These are phyloP conservation scores for Beta vulgaris DNA, from an alignment of 148 eudicot genomes.

Conservation along the genomic window DNA sequence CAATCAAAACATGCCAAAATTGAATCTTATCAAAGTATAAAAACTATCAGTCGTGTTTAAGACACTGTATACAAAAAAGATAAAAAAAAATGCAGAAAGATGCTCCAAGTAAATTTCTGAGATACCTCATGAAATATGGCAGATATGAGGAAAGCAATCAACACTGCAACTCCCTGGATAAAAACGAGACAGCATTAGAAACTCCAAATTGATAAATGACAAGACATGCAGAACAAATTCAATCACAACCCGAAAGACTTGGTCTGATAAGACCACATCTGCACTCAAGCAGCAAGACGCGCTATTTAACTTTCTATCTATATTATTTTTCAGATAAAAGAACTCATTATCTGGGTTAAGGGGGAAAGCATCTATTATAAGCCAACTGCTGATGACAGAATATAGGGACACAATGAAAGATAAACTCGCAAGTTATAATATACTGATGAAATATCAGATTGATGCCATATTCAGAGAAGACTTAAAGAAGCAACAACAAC, in stretches of 20 bases:
- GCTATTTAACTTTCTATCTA: not conserved
- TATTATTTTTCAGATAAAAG: not conserved
- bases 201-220: not conserved
- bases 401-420: not conserved
- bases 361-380: not conserved
- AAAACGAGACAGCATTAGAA: conserved; percentile 8
- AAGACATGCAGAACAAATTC: not conserved
- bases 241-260: not conserved
- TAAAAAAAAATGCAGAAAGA: not conserved
- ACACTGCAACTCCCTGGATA: conserved; percentile 66
- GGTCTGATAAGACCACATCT: not conserved
- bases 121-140: conserved; percentile 95
- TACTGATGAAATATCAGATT: not conserved
- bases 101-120: not conserved
- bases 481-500: too few species aligned
- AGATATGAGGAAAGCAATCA: conserved; percentile 79
- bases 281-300: not conserved
- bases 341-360: not conserved
- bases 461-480: not conserved
- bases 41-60: not conserved
- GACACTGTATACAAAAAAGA: not conserved
- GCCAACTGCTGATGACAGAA: not conserved
- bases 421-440: not conserved
- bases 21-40: not conserved
- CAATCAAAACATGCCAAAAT: not conserved